Evolutionary conservation across 179 eudicot genomes (phyloP).

Genomic region (Actinidia chinensis): DNA sequence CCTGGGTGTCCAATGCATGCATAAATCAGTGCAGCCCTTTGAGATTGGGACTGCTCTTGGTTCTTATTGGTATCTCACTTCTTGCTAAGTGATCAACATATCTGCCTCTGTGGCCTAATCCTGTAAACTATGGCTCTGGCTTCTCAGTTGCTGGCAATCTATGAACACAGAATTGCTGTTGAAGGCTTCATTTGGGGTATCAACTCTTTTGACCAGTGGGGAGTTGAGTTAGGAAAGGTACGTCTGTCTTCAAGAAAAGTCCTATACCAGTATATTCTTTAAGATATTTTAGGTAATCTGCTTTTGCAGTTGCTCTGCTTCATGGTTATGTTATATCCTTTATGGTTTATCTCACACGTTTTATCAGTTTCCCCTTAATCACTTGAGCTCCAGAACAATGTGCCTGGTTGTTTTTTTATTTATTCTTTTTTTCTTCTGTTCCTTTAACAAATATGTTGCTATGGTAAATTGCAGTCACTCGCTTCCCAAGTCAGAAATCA

Average conservation of each 20-base stretch:
- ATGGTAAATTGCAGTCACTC: constrained; percentile 61
- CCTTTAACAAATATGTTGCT: constrained; percentile 6
- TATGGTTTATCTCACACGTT: background rate
- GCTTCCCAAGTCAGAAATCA: constrained; percentile 93
- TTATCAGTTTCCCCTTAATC: background rate
- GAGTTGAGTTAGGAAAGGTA: constrained; percentile 95
- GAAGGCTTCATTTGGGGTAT: constrained; percentile 96
- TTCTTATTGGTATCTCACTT: background rate
- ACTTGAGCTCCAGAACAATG: background rate
- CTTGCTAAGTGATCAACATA: constrained; percentile 8
- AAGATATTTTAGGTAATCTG: background rate
- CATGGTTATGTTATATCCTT: background rate
- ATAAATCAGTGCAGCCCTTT: background rate
- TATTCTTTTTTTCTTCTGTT: background rate
- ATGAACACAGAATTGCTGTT: constrained; percentile 94
- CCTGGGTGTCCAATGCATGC: background rate
- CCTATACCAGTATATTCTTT: background rate
- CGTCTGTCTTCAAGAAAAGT: background rate
- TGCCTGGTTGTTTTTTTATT: background rate
- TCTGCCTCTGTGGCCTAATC: constrained; percentile 13
- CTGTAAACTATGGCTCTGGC: constrained; percentile 18
- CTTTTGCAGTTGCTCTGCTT: constrained; percentile 1
- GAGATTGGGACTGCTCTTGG: background rate
- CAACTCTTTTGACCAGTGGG: constrained; percentile 99
- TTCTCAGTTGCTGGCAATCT: constrained; percentile 80